Base-by-base conservation (phyloP, 352 stramenopile genomes). In the Blastocystis sp. region DNA sequence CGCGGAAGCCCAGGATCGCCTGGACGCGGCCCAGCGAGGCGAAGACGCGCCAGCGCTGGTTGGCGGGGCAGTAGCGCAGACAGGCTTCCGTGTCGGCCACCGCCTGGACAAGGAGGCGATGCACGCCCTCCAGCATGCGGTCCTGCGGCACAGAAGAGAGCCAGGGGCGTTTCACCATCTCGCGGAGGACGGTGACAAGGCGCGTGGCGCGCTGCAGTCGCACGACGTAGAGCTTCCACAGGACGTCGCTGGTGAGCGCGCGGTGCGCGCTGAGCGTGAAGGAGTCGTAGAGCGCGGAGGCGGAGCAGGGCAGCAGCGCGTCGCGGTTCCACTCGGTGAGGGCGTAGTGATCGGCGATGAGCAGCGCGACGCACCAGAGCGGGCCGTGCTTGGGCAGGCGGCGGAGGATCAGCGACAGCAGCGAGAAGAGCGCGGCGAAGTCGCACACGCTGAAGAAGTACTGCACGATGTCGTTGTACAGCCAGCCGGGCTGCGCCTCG, bases 311-410 rank as follows among this genome's bases (percentile, higher is more conserved):
- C 21, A 3, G 3, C 1, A 70, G n/a, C 6, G 17, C 21, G 3
- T 60, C 17, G 6, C 19, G 10, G 34, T 84, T 9, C 74, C 74
- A 84, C 1, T 70, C 10, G 17, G 66, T 6, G 24, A 84, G 34
- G 3, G 52, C 40, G 24, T 14, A 38, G 60, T 90, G 92, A 82
- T 96, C 93, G 68, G 92, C 92, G 3, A 95, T 81, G n/a, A 92
- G 89, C 78, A 96, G 94, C 9, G 92, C 92, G 62, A 92, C 91
- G 87, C 95, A 96, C 92, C 94, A 97, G n/a, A 97, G 90, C 28
- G 94, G 93, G 17, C 93, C 93, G 89, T 96, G 95, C 52, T 92
- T 89, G 45, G 93, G 93, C 66, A 95, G 92, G 65, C 94, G 91
- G 79, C 89, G 89, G 28, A 96, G 87, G 43, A 93, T 93, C 14